phyloP scores from a whole-genome alignment of 371 early-diverging fungal species.

The Syncephalis fuscata region DNA sequence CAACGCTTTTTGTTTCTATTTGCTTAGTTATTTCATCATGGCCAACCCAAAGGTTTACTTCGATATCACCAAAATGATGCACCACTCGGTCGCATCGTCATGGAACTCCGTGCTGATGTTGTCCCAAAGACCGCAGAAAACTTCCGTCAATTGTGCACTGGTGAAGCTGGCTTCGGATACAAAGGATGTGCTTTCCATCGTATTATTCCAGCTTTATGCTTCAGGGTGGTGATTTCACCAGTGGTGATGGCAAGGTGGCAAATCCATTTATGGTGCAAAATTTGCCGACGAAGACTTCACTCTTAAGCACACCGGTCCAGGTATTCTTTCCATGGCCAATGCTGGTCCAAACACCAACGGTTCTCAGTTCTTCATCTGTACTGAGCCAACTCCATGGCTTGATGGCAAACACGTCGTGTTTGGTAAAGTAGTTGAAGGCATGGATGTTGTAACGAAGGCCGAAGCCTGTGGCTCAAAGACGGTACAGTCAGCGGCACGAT shows the following conservation, averaged over 20 bases:
- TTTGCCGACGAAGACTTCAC: slow-evolving; percentile 96
- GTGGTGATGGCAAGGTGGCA: slow-evolving; percentile 92
- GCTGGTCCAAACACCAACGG: slow-evolving; percentile 75
- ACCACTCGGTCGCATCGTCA: slow-evolving; percentile 73
- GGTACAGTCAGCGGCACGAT: too few species aligned
- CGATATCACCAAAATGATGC: slow-evolving; percentile 65
- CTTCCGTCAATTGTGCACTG: slow-evolving; percentile 52
- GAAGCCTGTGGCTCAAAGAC: too few species aligned
- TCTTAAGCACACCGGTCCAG: slow-evolving; percentile 78
- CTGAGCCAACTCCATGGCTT: slow-evolving; percentile 60
- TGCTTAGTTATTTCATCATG: too few species aligned
- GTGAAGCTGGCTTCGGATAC: slow-evolving; percentile 45
- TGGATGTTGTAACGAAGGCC: background rate
- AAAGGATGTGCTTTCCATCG: slow-evolving; percentile 40
- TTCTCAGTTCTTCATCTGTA: slow-evolving; percentile 89
- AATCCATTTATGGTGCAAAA: slow-evolving; percentile 86
- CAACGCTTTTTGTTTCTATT: too few species aligned
- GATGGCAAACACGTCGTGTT: slow-evolving; percentile 87
- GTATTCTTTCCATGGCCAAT: slow-evolving; percentile 90
- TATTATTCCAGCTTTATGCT: slow-evolving; percentile 91
- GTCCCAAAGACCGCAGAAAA: slow-evolving; percentile 85
- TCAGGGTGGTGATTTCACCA: slow-evolving; percentile 96
- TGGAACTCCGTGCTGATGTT: slow-evolving; percentile 65
- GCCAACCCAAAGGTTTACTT: too few species aligned
- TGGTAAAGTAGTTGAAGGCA: slow-evolving; percentile 38